Evolutionary conservation across 2,329 filamentous ascomycete genomes (phyloP), one percentile per base, ranked within the genome.

Genomic region (Hypoxylon sp.): DNA sequence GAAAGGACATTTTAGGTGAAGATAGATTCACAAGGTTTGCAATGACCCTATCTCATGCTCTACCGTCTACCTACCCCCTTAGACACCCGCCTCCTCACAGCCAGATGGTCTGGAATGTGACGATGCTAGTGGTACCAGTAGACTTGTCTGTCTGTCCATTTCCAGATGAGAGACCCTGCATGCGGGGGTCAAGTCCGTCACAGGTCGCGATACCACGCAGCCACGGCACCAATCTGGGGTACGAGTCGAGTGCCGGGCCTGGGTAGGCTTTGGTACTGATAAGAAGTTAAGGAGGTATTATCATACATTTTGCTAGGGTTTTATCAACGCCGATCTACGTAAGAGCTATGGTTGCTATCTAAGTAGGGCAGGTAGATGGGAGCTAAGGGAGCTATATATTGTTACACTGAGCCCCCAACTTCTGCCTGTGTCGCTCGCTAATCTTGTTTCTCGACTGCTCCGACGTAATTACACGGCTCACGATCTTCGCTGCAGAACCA

Each of bases 401-500:
- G 37, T 29, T 11, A 15, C 35, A 24, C 29, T 21, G 24, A 18
- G 8, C 41, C 50, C n/a, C 38, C 33, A 18, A 31, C 7, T 5
- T 31, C 15, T n/a, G 26, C 42, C n/a, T 24, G n/a, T 38, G 27
- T 55, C 17, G 15, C 26, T 43, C 20, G 10, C 21, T 42, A 20
- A 41, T 37, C 38, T 42, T n/a, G 13, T 43, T 57, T 24, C 17
- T 23, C 27, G 23, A 48, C 1, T 46, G 5, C 11, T 48, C 27
- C 7, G 15, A 8, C 35, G 13, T 11, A n/a, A 48, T 17, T n/a
- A 38, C 9, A 17, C 18, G 26, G 6, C 21, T 42, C 21, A 8
- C 15, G 13, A 42, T 45, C 42, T 41, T 48, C 48, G 70, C 48
- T 43, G 73, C 72, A 70, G 63, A 42, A 58, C 49, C 59, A 57